Evolutionary conservation across 805 yeast species (phyloP).

Genomic region (Nakazawaea ambrosiae): DNA sequence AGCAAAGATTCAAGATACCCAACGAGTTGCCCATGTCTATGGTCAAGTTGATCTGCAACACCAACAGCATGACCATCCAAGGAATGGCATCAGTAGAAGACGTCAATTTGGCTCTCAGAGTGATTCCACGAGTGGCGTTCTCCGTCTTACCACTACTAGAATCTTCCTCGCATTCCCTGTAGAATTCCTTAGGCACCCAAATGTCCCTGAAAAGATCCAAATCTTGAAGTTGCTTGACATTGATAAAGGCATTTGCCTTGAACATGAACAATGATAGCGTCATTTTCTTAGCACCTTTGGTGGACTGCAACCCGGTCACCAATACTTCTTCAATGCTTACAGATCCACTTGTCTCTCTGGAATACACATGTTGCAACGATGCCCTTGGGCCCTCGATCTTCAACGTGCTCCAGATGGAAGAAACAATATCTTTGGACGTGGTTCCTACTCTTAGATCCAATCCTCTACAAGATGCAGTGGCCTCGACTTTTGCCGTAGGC

Average conservation of each 20-base stretch:
- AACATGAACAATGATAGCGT: slow-evolving; percentile 45
- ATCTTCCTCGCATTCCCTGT: slow-evolving; percentile 10
- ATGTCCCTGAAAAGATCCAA: slow-evolving; percentile 74
- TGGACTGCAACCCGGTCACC: slow-evolving; percentile 40
- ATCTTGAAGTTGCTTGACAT: slow-evolving; percentile 83
- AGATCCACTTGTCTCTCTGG: slow-evolving; percentile 82
- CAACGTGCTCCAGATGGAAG: slow-evolving; percentile 28
- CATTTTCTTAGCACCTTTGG: slow-evolving; percentile 32
- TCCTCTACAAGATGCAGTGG: slow-evolving; percentile 68
- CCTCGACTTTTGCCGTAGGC: slow-evolving; percentile 90
- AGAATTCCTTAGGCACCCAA: slow-evolving; percentile 55
- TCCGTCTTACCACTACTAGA: slow-evolving; percentile 17
- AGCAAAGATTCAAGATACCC: slow-evolving; percentile 50
- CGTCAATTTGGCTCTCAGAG: slow-evolving; percentile 46
- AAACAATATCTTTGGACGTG: slow-evolving; percentile 30
- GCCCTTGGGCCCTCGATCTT: slow-evolving; percentile 54
- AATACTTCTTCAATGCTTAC: slow-evolving; percentile 40
- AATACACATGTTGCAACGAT: slow-evolving; percentile 82
- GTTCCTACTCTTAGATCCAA: slow-evolving; percentile 51
- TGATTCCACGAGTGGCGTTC: slow-evolving; percentile 20
- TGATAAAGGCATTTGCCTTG: slow-evolving; percentile 55
- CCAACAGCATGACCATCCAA: slow-evolving; percentile 56
- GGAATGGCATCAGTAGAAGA: slow-evolving; percentile 64
- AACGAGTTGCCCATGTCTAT: slow-evolving; percentile 82
- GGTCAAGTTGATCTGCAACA: slow-evolving; percentile 43